A percentile compares a stretch with the other conserved stretches of the same genome.
Conservation (phyloP, 768 basidiomycete genomes). For the button mushroom (Agaricus bisporus) region DNA sequence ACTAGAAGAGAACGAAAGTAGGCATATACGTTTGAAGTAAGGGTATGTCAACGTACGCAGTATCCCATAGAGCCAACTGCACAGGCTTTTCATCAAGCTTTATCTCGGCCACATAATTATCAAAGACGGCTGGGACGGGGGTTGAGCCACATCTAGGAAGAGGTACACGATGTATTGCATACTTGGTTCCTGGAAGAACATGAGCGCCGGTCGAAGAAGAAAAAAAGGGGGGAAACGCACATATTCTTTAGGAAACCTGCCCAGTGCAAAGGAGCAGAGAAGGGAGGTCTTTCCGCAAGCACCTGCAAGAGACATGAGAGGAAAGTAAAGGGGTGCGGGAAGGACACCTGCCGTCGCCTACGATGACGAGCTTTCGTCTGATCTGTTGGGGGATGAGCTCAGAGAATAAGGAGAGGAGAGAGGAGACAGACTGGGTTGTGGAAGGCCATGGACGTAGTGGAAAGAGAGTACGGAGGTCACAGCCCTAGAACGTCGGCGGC, state of each 20-base stretch:
- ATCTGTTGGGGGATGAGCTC: conserved; percentile 45
- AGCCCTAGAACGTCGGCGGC: conserved; percentile 13
- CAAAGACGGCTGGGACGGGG: conserved; percentile 72
- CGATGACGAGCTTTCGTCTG: conserved; percentile 91
- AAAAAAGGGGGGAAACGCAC: conserved; percentile 40
- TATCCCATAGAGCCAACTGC: conserved; percentile 97
- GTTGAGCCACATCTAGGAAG: conserved; percentile 14
- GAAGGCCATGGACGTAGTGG: conserved; percentile 30
- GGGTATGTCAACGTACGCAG: conserved; percentile 65
- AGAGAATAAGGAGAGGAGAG: conserved; percentile 4
- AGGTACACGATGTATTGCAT: conserved; percentile 19
- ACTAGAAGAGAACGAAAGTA: conserved; percentile 33
- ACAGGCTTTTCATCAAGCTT: conserved; percentile 96
- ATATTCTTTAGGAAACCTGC: conserved; percentile 95
- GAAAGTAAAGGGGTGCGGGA: conserved; percentile 10
- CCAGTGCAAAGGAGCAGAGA: conserved; percentile 86
- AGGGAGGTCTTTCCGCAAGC: conserved; percentile 96
- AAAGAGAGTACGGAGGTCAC: conserved; percentile 8
- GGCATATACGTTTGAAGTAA: conserved; percentile 8
- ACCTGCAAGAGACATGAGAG: conserved; percentile 38
- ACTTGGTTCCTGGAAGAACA: conserved; percentile 50
- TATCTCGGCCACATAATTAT: conserved; percentile 99
- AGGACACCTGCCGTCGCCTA: conserved; percentile 79
- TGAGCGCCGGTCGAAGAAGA: conserved; percentile 2
- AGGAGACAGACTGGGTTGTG: conserved; percentile 51